Evolutionary conservation across 495 filamentous ascomycete genomes (phyloP).

Genomic region (Neurospora sp.): DNA sequence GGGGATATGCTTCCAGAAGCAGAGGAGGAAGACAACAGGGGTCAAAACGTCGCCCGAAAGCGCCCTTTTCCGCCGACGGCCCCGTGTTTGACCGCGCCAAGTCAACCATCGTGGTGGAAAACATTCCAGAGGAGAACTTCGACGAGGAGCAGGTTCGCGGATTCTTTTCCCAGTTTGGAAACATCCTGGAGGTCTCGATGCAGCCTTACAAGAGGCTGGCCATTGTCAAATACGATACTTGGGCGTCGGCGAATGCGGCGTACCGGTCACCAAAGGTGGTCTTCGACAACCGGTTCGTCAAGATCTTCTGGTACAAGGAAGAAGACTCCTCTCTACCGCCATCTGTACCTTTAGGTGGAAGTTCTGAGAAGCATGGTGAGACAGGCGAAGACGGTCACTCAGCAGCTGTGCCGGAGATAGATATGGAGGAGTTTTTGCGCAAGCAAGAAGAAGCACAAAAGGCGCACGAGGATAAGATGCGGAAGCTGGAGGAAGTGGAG

Average conservation of each 20-base stretch:
- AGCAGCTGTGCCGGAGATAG: constrained; percentile 47
- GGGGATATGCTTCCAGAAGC: not conserved
- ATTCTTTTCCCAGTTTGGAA: constrained; percentile 82
- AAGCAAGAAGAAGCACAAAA: constrained; percentile 75
- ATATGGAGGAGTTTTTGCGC: constrained; percentile 66
- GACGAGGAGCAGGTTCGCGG: constrained; percentile 59
- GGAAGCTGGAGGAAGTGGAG: constrained; percentile 65
- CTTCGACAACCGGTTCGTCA: constrained; percentile 96
- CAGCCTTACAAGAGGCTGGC: constrained; percentile 70
- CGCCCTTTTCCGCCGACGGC: constrained; percentile 61
- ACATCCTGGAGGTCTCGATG: constrained; percentile 61
- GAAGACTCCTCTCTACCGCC: constrained; percentile 25
- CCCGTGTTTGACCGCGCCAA: constrained; percentile 65
- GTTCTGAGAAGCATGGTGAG: constrained; percentile 4
- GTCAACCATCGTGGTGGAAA: constrained; percentile 79
- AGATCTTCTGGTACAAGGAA: constrained; percentile 88
- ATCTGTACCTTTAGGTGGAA: constrained; percentile 7
- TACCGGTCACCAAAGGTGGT: constrained; percentile 89
- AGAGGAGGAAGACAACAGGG: constrained; percentile 13
- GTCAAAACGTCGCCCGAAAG: constrained; percentile 31
- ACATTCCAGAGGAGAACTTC: constrained; percentile 84
- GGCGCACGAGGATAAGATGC: constrained; percentile 62
- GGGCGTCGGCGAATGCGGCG: constrained; percentile 64
- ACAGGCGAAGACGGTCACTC: constrained; percentile 13
- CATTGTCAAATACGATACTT: constrained; percentile 67